Percentiles rank a stretch among this genome's conserved stretches.
Evolutionary conservation across 1,284 basidiomycete genomes (phyloP).

Genomic region (Boletus mariae): DNA sequence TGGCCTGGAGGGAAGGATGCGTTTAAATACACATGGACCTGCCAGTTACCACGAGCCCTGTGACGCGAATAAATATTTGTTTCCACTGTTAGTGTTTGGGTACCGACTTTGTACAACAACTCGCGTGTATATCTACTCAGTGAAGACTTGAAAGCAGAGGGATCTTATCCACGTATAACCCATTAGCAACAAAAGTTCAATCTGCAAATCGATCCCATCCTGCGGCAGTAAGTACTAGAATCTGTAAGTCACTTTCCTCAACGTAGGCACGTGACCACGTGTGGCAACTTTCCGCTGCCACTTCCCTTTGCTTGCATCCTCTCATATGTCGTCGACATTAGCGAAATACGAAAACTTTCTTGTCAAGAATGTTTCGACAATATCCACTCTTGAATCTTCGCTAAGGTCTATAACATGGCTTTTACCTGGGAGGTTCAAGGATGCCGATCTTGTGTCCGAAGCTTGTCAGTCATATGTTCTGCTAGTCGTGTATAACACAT

Average conservation of each 20-base stretch:
- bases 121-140: not conserved
- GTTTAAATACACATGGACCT: not conserved
- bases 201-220: too few species aligned
- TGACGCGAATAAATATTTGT: not conserved
- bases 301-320: not conserved
- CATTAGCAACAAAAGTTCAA: too few species aligned
- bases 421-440: slow-evolving; percentile 92
- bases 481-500: slow-evolving; percentile 15
- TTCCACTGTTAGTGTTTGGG: slow-evolving; percentile 14
- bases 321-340: slow-evolving; percentile 43
- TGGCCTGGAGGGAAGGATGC: not conserved
- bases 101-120: slow-evolving; percentile 25
- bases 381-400: slow-evolving; percentile 84
- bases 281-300: not conserved
- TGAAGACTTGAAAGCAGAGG: too few species aligned
- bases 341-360: slow-evolving; percentile 80
- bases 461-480: slow-evolving; percentile 60
- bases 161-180: too few species aligned
- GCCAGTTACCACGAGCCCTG: slow-evolving; percentile 8
- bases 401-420: slow-evolving; percentile 91
- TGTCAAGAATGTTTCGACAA: slow-evolving; percentile 78
- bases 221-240: too few species aligned
- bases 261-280: not conserved
- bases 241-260: too few species aligned
- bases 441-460: slow-evolving; percentile 92